A percentile compares a stretch with the other conserved stretches of the same genome.
Evolutionary conservation across 129 eudicot genomes (phyloP).

Genomic region (Dittrichia graveolens): DNA sequence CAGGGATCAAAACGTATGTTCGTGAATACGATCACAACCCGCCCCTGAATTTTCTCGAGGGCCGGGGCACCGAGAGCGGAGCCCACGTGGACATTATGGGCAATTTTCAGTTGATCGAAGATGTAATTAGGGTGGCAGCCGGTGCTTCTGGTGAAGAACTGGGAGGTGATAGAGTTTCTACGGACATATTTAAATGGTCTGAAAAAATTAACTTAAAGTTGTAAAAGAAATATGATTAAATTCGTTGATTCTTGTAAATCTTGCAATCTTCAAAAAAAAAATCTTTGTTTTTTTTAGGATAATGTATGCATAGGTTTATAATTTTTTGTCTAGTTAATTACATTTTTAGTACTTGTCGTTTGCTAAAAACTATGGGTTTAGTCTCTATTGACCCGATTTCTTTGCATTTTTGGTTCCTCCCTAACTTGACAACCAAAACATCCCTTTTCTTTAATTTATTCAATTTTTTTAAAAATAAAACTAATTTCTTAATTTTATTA

Average conservation of each 20-base stretch:
- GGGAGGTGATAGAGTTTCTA: constrained; percentile 81
- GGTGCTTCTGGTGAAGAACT: constrained; percentile 74
- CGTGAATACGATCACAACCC: constrained; percentile 90
- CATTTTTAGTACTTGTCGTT: too few species aligned
- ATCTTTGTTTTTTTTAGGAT: too few species aligned
- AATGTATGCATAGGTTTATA: too few species aligned
- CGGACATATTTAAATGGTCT: constrained; percentile 83
- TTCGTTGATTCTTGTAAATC: not conserved
- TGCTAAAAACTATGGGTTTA: too few species aligned
- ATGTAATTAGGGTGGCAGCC: constrained; percentile 81
- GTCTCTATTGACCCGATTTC: too few species aligned
- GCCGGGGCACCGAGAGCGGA: constrained; percentile 94
- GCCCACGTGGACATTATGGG: constrained; percentile 96
- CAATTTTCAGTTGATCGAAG: constrained; percentile 84
- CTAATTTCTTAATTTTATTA: too few species aligned
- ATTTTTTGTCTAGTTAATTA: too few species aligned
- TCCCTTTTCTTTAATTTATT: too few species aligned
- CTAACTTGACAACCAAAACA: too few species aligned
- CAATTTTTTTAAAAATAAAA: too few species aligned
- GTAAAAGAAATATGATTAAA: constrained; percentile 6
- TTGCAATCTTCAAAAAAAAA: not conserved
- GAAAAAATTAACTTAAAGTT: constrained; percentile 60
- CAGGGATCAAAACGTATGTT: constrained; percentile 64
- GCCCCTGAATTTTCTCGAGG: constrained; percentile 78
- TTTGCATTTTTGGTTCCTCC: too few species aligned